Percentiles rank a stretch among this genome's conserved stretches.
These are phyloP conservation scores for Xylaria arbuscula DNA, from an alignment of 2,329 filamentous ascomycete species.

Conservation along the genomic window DNA sequence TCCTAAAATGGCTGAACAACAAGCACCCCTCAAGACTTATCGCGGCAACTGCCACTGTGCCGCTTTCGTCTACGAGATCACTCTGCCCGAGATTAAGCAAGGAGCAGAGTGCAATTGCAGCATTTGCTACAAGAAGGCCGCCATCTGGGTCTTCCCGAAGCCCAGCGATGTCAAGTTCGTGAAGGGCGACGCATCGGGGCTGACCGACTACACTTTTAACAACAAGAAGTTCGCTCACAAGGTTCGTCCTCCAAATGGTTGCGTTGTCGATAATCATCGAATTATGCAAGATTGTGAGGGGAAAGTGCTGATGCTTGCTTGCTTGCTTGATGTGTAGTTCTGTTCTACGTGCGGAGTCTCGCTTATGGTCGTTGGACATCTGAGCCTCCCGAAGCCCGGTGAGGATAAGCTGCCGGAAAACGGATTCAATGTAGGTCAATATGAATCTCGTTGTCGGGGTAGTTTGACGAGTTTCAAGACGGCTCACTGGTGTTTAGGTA, in stretches of 20 bases:
- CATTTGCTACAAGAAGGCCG: conserved; percentile 66
- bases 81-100: conserved; percentile 67
- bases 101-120: conserved; percentile 73
- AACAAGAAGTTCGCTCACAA: conserved; percentile 55
- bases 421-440: conserved; percentile 57
- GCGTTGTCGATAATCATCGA: too few relatives aligned
- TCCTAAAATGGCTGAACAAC: conserved; percentile 41
- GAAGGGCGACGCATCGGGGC: conserved; percentile 56
- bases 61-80: conserved; percentile 62
- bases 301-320: conserved; percentile 4
- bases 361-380: conserved; percentile 50
- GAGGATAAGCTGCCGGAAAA: conserved; percentile 48
- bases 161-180: conserved; percentile 55
- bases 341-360: conserved; percentile 63
- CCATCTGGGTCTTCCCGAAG: conserved; percentile 52
- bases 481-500: conserved; percentile 47
- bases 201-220: conserved; percentile 54
- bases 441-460: background rate
- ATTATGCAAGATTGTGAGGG: conserved; percentile 15
- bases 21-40: conserved; percentile 54
- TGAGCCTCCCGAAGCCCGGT: conserved; percentile 42
- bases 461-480: background rate
- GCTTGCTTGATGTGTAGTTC: too few relatives aligned
- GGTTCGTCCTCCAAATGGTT: conserved; percentile 44
- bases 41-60: conserved; percentile 69